phyloP scores from a whole-genome alignment of 371 early-diverging fungal genomes.

The Rhizopus stolonifer region DNA sequence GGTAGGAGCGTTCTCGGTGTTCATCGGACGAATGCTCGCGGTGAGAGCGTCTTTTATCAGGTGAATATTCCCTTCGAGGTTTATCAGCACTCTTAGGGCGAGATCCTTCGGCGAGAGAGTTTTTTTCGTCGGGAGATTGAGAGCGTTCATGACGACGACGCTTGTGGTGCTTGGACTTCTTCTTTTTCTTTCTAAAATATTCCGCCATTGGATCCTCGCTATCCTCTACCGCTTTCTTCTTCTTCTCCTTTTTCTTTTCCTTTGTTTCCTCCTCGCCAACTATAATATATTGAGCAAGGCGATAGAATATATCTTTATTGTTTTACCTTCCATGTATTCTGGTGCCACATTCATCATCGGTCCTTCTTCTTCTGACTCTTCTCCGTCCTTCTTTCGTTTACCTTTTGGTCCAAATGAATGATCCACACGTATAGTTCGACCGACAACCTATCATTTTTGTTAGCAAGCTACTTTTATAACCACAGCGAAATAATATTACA shows the following conservation, averaged over 20 bases:
- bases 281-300: not conserved
- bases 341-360: slow-evolving; percentile 80
- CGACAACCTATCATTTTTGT: slow-evolving; percentile 22
- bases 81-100: no score
- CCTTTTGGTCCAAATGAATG: slow-evolving; percentile 54
- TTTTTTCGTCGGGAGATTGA: no score
- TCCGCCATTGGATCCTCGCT: slow-evolving; percentile 84
- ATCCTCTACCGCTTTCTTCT: slow-evolving; percentile 43
- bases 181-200: slow-evolving; percentile 57
- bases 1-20: no score
- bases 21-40: no score
- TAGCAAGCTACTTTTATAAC: no score
- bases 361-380: slow-evolving; percentile 59
- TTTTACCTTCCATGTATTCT: slow-evolving; percentile 46
- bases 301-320: no score
- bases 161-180: slow-evolving; percentile 14
- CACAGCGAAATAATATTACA: slow-evolving; percentile 32
- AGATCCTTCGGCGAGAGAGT: no score
- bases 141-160: not conserved
- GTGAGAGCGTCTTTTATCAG: no score
- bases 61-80: no score
- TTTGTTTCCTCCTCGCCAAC: slow-evolving; percentile 7
- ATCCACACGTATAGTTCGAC: slow-evolving; percentile 38
- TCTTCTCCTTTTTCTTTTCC: slow-evolving; percentile 9
- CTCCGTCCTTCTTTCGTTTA: slow-evolving; percentile 34